phyloP scores from a whole-genome alignment of 176 grass and related monocot species.

The Musa schizocarpa region DNA sequence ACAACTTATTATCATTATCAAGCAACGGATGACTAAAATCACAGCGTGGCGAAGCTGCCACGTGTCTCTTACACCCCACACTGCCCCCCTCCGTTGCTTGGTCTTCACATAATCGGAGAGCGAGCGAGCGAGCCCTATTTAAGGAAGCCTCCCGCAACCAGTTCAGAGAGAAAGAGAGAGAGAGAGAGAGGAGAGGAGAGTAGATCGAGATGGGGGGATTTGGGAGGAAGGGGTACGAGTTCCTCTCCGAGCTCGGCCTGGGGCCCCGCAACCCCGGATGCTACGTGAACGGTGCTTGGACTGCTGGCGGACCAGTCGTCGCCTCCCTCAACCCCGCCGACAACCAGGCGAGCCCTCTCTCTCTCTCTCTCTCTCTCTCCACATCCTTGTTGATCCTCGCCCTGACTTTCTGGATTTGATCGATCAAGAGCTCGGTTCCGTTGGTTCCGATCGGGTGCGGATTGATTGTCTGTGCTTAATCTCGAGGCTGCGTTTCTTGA shows the following conservation, averaged over 20 bases:
- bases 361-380: background rate
- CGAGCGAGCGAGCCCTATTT: no score
- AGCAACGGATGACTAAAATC: no score
- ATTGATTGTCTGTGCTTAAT: no score
- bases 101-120: no score
- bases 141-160: no score
- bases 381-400: slow-evolving; percentile 1
- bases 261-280: slow-evolving; percentile 59
- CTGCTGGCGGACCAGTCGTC: slow-evolving; percentile 43
- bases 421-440: no score
- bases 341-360: slow-evolving; percentile 48
- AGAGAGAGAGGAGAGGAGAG: no score
- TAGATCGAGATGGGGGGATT: slow-evolving; percentile 47
- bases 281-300: slow-evolving; percentile 65
- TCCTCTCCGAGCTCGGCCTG: slow-evolving; percentile 91
- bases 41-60: no score
- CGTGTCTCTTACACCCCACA: no score
- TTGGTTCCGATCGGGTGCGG: background rate
- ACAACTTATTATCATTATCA: no score
- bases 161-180: no score
- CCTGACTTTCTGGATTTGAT: background rate
- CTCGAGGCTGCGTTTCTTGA: background rate
- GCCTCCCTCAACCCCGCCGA: slow-evolving; percentile 51
- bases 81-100: no score
- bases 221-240: slow-evolving; percentile 67